phyloP scores from a whole-genome alignment of 805 yeast species.

The Schizosaccharomyces lindneri region DNA sequence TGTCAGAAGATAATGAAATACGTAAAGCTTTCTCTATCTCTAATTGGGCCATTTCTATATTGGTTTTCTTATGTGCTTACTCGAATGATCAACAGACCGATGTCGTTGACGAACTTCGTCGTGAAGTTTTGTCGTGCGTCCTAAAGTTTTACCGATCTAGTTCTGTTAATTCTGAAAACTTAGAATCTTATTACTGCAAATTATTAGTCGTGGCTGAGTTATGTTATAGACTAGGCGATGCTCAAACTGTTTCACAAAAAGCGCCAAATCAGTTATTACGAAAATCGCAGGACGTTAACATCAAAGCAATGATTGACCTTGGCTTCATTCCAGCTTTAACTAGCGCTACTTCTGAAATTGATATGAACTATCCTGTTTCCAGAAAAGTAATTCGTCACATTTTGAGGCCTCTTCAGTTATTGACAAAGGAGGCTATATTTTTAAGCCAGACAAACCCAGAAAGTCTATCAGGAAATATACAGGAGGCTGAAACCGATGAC shows the following conservation, averaged over 20 bases:
- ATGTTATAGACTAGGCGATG: slow-evolving; percentile 13
- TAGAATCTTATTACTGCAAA: slow-evolving; percentile 28
- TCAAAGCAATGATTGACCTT: slow-evolving; percentile 43
- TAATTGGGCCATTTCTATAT: slow-evolving; percentile 32
- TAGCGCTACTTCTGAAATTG: slow-evolving; percentile 35
- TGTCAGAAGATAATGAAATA: slow-evolving; percentile 11
- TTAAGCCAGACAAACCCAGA: slow-evolving; percentile 7
- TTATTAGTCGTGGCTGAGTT: slow-evolving; percentile 29
- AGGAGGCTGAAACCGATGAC: slow-evolving; percentile 23
- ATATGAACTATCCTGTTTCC: slow-evolving; percentile 47
- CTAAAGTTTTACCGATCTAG: slow-evolving; percentile 36
- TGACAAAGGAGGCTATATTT: slow-evolving; percentile 12
- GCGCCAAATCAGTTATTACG: background rate
- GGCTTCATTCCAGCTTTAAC: slow-evolving; percentile 27
- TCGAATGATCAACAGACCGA: slow-evolving; percentile 22
- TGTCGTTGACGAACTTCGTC: slow-evolving; percentile 48
- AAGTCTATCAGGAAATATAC: slow-evolving; percentile 17
- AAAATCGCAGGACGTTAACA: slow-evolving; percentile 14
- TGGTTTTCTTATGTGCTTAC: slow-evolving; percentile 39
- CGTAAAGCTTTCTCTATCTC: slow-evolving; percentile 31
- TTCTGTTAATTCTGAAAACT: slow-evolving; percentile 14
- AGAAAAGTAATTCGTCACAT: slow-evolving; percentile 28
- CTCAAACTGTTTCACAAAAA: slow-evolving; percentile 7
- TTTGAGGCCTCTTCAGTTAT: slow-evolving; percentile 29
- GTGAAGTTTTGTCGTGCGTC: slow-evolving; percentile 44